A percentile compares a stretch with the other conserved stretches of the same genome.
Conservation (phyloP, 192 early-diverging fungal genomes). For the Jimgerdemannia flammicorona region DNA sequence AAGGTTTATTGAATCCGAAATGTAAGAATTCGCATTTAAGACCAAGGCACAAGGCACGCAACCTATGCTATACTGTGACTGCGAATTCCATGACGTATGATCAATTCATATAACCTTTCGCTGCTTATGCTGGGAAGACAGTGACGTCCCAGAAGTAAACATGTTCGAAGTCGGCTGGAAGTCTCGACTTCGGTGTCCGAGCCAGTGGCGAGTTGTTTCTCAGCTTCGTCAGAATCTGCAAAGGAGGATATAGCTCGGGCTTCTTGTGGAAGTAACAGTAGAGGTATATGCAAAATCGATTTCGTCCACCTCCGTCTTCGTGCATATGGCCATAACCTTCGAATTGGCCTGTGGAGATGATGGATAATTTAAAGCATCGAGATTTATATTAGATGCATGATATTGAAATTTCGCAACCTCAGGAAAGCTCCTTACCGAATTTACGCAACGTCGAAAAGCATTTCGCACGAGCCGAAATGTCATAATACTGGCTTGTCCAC, state of each 20-base stretch:
- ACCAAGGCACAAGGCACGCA: no score
- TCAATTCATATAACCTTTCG: no score
- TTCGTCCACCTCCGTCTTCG: conserved; percentile 62
- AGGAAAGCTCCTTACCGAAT: conserved; percentile 33
- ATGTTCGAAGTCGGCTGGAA: background rate
- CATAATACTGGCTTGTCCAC: background rate
- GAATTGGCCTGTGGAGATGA: conserved; percentile 36
- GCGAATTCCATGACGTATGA: no score
- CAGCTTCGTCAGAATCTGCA: conserved; percentile 1
- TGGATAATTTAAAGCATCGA: background rate
- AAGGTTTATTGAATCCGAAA: no score
- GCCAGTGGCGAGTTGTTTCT: no score
- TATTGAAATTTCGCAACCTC: conserved; percentile 12
- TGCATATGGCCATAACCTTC: conserved; percentile 61
- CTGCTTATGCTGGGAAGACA: no score
- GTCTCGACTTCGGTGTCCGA: background rate
- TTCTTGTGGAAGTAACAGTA: background rate
- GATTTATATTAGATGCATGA: background rate
- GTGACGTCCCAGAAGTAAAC: no score
- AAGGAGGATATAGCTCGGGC: background rate
- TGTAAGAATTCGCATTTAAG: no score
- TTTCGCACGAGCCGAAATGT: conserved; percentile 10
- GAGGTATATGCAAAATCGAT: conserved; percentile 38
- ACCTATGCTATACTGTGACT: no score
- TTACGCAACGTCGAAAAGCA: conserved; percentile 42